Conservation (phyloP, 1,284 basidiomycete species). For the Ceraceosorus guamensis region DNA sequence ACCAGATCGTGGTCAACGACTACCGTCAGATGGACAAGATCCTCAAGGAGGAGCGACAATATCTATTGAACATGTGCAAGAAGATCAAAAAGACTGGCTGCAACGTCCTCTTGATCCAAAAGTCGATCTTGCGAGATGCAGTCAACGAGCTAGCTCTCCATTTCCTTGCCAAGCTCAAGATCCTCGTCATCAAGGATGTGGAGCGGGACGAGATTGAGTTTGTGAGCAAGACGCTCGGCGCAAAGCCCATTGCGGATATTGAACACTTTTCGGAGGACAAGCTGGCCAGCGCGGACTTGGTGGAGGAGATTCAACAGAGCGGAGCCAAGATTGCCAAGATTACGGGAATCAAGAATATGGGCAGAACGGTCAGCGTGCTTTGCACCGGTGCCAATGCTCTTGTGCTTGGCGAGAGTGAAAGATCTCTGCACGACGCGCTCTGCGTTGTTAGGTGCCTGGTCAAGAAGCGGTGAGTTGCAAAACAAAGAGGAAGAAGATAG, state of each 20-base stretch:
- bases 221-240: constrained; percentile 85
- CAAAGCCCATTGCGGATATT: constrained; percentile 94
- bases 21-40: constrained; percentile 99
- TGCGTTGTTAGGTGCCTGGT: constrained; percentile 97
- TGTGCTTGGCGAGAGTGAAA: constrained; percentile 93
- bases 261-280: constrained; percentile 99
- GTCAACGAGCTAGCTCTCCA: constrained; percentile 97
- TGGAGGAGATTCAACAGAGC: constrained; percentile 78
- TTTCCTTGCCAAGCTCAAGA: constrained; percentile 95
- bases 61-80: constrained; percentile 96
- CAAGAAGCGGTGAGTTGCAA: constrained; percentile 83
- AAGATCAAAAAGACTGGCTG: constrained; percentile 99
- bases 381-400: constrained; percentile 90
- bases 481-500: no score
- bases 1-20: constrained; percentile 98
- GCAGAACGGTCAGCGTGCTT: constrained; percentile 88
- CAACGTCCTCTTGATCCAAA: constrained; percentile 97
- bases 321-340: constrained; percentile 91
- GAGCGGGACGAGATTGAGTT: constrained; percentile 99
- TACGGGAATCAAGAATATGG: constrained; percentile 89
- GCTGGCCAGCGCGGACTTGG: constrained; percentile 87
- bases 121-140: constrained; percentile 96
- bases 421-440: constrained; percentile 93
- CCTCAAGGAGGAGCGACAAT: constrained; percentile 96
- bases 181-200: constrained; percentile 93